Base-by-base conservation (phyloP, 1,284 basidiomycete species). In the Waitea zeae region DNA sequence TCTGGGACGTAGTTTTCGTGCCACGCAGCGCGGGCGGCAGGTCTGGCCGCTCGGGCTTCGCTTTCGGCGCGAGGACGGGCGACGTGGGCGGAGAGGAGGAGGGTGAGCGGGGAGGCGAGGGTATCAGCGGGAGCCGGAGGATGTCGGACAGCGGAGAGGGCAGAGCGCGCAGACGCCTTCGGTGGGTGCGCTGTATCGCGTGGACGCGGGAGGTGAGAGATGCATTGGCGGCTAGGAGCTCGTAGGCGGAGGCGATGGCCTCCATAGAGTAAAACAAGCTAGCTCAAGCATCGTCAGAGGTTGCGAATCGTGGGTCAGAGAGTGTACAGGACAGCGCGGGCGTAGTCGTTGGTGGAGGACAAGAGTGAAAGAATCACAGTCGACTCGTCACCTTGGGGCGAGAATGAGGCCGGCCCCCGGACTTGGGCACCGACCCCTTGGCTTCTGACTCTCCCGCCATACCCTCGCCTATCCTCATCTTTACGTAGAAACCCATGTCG, bases 1-100 rank as follows among this genome's bases (percentile, higher is more conserved):
- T 88, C 81, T 1, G 83, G 75, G 9, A 87, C 66, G 44, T 89
- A 90, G 48, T 87, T 87, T 28, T 48, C 46, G 44, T 83, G 86
- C 29, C 75, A 62, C 14, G 64, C 61, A 6, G 68, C 55, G 5
- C 80, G 64, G 0, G 79, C 78, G 73, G 65, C 3, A 84, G 53
- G 43, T 83, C 79, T 12, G 57, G 47, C 32, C 74, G 59, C 12
- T 53, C 44, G 1, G 52, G 51, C 37, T 52, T 57, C 13, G 58
- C 54, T 30, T 49, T 53, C 3, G 48, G 49, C 26, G 50, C 48
- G n/a, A 52, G 43, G 5, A 52, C 39, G 1, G 69, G 68, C 1
- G 69, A 70, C 0, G 60, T 57, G 0, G 53, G 58, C 0, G 59
- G 52, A 0, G 66, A 62, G 1, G 49, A 50, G 31, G 56, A 52